These are phyloP conservation scores for Hymenoscyphus fructigenus DNA, from an alignment of 2,329 filamentous ascomycete species.

Conservation along the genomic window DNA sequence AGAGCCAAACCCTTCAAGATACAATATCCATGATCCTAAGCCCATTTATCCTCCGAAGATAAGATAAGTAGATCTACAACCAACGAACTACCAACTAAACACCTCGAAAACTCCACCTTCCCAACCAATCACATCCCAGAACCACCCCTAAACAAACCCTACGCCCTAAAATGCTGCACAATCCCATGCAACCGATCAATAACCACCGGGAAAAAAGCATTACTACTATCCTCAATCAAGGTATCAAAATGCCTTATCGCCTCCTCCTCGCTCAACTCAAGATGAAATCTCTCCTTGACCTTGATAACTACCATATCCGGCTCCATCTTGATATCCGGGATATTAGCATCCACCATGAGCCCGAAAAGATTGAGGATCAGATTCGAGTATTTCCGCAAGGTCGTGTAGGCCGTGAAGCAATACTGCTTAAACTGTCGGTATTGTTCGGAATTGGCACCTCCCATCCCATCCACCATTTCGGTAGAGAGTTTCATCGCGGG, in stretches of 20 bases:
- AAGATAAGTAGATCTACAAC: no score
- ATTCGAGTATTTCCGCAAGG: constrained; percentile 83
- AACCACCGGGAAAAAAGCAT: constrained; percentile 86
- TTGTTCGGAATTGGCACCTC: constrained; percentile 74
- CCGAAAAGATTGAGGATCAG: constrained; percentile 94
- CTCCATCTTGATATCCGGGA: constrained; percentile 90
- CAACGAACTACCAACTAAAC: neutral
- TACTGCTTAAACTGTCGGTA: constrained; percentile 93
- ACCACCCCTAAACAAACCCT: neutral
- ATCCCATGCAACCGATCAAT: constrained; percentile 94
- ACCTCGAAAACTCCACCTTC: neutral
- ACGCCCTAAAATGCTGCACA: constrained; percentile 76
- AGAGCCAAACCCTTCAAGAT: no score
- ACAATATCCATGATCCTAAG: no score
- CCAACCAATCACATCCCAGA: neutral
- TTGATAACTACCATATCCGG: constrained; percentile 93
- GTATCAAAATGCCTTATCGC: constrained; percentile 84
- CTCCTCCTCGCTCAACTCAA: constrained; percentile 90
- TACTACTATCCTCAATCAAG: constrained; percentile 86
- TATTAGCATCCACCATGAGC: constrained; percentile 96
- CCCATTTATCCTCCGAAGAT: no score
- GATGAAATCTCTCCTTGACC: constrained; percentile 89
- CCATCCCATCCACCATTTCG: constrained; percentile 99
- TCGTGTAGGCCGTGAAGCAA: constrained; percentile 91
- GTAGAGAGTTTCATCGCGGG: constrained; percentile 95